Conservation (phyloP, 345 rosid genomes). For the Salix caprea region DNA sequence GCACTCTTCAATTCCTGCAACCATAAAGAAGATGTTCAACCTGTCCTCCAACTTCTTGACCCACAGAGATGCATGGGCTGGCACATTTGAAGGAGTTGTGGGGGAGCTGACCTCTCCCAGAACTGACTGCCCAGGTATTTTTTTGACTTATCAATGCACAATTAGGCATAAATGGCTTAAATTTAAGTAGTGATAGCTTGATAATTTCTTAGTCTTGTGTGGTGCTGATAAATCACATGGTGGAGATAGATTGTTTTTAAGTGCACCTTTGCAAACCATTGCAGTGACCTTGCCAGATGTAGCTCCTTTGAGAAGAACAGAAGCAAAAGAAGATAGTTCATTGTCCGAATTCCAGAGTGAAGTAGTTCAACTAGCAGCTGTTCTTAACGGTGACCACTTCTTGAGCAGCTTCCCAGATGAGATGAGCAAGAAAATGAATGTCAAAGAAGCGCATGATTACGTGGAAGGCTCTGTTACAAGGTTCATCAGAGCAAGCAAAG, state of each 20-base stretch:
- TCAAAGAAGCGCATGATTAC: constrained; percentile 76
- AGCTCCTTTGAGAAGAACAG: constrained; percentile 58
- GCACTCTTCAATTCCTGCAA: constrained; percentile 95
- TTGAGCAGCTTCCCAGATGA: constrained; percentile 74
- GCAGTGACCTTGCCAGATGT: constrained; percentile 73
- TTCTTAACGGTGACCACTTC: constrained; percentile 86
- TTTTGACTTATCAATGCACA: background rate
- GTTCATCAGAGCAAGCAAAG: constrained; percentile 88
- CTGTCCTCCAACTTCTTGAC: constrained; percentile 84
- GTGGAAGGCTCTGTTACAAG: constrained; percentile 62
- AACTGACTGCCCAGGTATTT: constrained; percentile 80
- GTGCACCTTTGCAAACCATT: background rate
- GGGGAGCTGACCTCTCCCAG: constrained; percentile 64
- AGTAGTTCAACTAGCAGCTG: constrained; percentile 90
- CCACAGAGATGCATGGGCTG: constrained; percentile 98
- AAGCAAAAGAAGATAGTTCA: constrained; percentile 59
- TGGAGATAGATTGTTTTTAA: background rate
- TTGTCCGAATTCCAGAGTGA: constrained; percentile 81
- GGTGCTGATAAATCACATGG: background rate
- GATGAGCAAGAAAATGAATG: constrained; percentile 77
- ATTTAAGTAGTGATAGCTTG: background rate
- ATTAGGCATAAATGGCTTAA: background rate
- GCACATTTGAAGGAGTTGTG: constrained; percentile 75
- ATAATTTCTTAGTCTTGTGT: background rate
- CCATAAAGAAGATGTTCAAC: constrained; percentile 84